phyloP scores from a whole-genome alignment of 306 rosid genomes.

The Lagenaria siceraria region DNA sequence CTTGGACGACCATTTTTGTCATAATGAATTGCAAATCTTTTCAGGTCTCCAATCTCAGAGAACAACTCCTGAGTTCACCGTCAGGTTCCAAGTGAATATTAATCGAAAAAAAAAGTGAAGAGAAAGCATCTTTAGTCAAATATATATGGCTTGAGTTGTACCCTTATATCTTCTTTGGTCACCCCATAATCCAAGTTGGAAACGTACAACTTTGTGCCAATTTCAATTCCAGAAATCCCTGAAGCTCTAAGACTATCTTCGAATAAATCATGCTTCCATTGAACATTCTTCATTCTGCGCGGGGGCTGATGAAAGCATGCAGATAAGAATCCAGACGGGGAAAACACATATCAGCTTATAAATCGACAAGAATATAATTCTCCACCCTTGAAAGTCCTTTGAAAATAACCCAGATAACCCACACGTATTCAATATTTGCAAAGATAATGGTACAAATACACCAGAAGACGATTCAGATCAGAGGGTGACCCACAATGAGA shows the following conservation, averaged over 20 bases:
- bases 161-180: constrained; percentile 98
- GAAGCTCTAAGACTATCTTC: constrained; percentile 98
- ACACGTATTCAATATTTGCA: constrained; percentile 43
- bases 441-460: constrained; percentile 36
- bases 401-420: constrained; percentile 58
- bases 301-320: constrained; percentile 79
- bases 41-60: constrained; percentile 79
- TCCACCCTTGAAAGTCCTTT: constrained; percentile 79
- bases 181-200: constrained; percentile 96
- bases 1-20: constrained; percentile 79
- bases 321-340: constrained; percentile 67
- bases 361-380: constrained; percentile 55
- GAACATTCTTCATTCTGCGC: constrained; percentile 74
- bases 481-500: constrained; percentile 45
- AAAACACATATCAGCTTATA: constrained; percentile 71
- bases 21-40: constrained; percentile 82
- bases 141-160: constrained; percentile 37
- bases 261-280: constrained; percentile 81
- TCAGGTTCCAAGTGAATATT: constrained; percentile 49
- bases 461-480: constrained; percentile 30
- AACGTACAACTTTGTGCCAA: constrained; percentile 83
- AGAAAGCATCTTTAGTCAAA: constrained; percentile 38
- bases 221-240: constrained; percentile 77
- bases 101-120: constrained; percentile 23
- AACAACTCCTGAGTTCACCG: constrained; percentile 89